Conservation (phyloP, 2,329 filamentous ascomycete species). For the Colletotrichum zoysiae region DNA sequence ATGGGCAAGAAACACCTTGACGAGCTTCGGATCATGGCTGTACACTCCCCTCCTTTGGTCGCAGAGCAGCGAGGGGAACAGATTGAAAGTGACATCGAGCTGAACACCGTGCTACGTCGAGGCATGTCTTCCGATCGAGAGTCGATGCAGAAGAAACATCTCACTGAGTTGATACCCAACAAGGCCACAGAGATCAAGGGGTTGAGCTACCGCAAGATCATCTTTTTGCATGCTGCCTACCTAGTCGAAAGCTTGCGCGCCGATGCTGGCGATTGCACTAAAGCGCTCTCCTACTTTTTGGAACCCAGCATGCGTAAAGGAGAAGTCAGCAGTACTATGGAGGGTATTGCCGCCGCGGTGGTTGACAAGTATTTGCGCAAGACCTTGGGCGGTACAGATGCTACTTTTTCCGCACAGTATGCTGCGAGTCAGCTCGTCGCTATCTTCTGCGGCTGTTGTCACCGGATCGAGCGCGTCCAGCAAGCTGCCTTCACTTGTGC, state of each 20-base stretch:
- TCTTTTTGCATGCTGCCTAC: conserved; percentile 92
- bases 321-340: conserved; percentile 74
- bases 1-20: conserved; percentile 79
- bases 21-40: conserved; percentile 86
- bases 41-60: conserved; percentile 88
- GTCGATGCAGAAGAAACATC: conserved; percentile 81
- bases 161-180: conserved; percentile 79
- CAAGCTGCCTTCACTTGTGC: conserved; percentile 86
- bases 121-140: conserved; percentile 86
- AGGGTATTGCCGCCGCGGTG: conserved; percentile 73
- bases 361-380: conserved; percentile 84
- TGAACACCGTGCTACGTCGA: conserved; percentile 91
- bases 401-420: conserved; percentile 89
- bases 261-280: conserved; percentile 88
- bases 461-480: conserved; percentile 92
- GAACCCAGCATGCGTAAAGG: conserved; percentile 83
- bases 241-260: conserved; percentile 91
- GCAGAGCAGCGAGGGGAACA: conserved; percentile 90
- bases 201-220: conserved; percentile 88
- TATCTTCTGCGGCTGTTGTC: conserved; percentile 91
- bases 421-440: conserved; percentile 88
- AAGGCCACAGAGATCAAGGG: conserved; percentile 83
- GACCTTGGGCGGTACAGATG: conserved; percentile 77
- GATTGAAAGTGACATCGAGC: conserved; percentile 94
- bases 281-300: conserved; percentile 91